Conservation (phyloP, 768 basidiomycete species). For the Russula brevipes region DNA sequence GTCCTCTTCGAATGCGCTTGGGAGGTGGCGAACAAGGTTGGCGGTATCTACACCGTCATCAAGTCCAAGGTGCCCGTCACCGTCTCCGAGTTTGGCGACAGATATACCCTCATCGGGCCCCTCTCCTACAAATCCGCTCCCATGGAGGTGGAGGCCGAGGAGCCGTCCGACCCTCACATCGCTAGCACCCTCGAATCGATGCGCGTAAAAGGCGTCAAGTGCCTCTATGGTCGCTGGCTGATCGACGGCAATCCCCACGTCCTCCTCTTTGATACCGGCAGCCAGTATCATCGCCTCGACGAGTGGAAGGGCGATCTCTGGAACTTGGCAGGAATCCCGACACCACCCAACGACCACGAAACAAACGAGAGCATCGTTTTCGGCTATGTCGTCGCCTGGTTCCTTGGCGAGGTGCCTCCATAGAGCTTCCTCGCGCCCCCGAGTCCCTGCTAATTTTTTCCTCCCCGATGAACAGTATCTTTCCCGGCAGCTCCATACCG, state of each 20-base stretch:
- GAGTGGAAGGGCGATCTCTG: slow-evolving; percentile 99
- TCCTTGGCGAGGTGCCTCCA: slow-evolving; percentile 81
- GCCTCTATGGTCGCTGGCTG: slow-evolving; percentile 94
- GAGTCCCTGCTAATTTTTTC: slow-evolving; percentile 11
- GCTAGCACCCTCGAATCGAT: slow-evolving; percentile 73
- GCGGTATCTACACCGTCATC: slow-evolving; percentile 99
- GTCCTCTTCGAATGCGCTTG: slow-evolving; percentile 93
- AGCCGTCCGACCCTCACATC: slow-evolving; percentile 77
- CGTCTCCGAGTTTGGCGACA: slow-evolving; percentile 89
- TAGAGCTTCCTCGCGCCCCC: not conserved
- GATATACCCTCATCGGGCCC: slow-evolving; percentile 96
- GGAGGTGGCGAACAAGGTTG: slow-evolving; percentile 99
- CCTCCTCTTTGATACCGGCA: slow-evolving; percentile 92
- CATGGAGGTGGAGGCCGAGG: slow-evolving; percentile 96
- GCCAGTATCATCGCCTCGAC: slow-evolving; percentile 80
- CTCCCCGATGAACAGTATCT: slow-evolving; percentile 53
- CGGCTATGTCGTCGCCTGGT: slow-evolving; percentile 98
- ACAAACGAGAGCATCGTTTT: slow-evolving; percentile 98
- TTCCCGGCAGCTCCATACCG: slow-evolving; percentile 69
- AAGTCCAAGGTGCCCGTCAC: slow-evolving; percentile 99
- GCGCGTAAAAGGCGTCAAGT: slow-evolving; percentile 87
- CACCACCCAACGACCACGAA: slow-evolving; percentile 93
- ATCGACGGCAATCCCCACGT: slow-evolving; percentile 96
- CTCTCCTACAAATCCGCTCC: slow-evolving; percentile 97
- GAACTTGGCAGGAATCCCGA: slow-evolving; percentile 97